A percentile compares a stretch with the other conserved stretches of the same genome.
These are phyloP conservation scores for Gelatoporia subvermispora DNA, from an alignment of 768 basidiomycete genomes.

Conservation along the genomic window DNA sequence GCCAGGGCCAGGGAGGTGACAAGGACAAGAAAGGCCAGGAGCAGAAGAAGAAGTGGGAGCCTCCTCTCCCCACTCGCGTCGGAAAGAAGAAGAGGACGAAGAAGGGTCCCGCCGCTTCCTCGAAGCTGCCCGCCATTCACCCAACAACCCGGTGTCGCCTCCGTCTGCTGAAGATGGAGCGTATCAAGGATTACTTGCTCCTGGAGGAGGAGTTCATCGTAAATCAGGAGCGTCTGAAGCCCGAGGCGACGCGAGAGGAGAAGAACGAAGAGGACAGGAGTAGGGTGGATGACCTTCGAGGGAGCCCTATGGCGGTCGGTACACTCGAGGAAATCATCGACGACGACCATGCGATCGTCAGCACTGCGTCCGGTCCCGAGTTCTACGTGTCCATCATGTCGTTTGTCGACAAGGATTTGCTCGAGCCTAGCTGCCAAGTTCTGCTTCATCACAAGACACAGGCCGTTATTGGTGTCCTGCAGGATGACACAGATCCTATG, in stretches of 20 bases:
- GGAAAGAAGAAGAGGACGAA: conserved; percentile 88
- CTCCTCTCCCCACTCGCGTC: conserved; percentile 92
- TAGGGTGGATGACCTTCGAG: conserved; percentile 90
- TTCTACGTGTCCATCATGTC: conserved; percentile 97
- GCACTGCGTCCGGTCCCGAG: conserved; percentile 90
- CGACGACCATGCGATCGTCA: conserved; percentile 99
- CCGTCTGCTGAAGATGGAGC: conserved; percentile 92
- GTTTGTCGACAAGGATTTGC: conserved; percentile 95
- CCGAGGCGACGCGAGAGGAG: conserved; percentile 84
- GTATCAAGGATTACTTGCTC: conserved; percentile 96
- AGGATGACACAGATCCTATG: conserved; percentile 93
- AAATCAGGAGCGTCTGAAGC: conserved; percentile 89
- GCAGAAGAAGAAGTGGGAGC: conserved; percentile 95
- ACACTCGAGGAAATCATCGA: conserved; percentile 97
- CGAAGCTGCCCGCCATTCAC: conserved; percentile 87
- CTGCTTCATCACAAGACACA: conserved; percentile 95
- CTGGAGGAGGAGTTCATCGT: conserved; percentile 93
- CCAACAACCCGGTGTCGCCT: conserved; percentile 95
- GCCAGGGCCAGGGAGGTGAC: conserved; percentile 31
- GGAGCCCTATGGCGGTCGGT: conserved; percentile 97
- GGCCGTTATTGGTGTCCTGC: conserved; percentile 90
- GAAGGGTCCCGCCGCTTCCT: conserved; percentile 84
- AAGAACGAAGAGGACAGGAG: conserved; percentile 94
- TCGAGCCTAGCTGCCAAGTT: conserved; percentile 95
- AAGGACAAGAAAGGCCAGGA: conserved; percentile 43